Evolutionary conservation across 306 rosid species (phyloP), one percentile per base, ranked within the genome.

Genomic region (Gastrolobium bilobum): DNA sequence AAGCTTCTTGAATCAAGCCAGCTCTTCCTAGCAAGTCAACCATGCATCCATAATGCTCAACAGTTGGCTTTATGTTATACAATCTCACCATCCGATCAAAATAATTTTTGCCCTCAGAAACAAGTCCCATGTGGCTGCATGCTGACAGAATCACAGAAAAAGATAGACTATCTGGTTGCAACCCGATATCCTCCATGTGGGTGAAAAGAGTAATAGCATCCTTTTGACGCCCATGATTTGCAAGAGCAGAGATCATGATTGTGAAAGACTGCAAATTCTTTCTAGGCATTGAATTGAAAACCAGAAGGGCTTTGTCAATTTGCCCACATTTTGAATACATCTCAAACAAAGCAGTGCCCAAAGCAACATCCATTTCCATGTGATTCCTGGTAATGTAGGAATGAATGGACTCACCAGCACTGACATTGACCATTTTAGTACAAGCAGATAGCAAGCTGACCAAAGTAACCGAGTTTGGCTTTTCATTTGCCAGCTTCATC

Each of bases 111-210:
- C 92, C 92, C 72, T 87, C 85, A 29, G 8, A 35, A 52, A 88
- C 91, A 79, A 87, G 87, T 10, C 95, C 92, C 76, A 85, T 67
- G 86, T 90, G 94, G 81, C 94, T 85, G 85, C 94, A 90, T 20
- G 94, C 92, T 2, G 94, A 88, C 42, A 88, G 83, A 68, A 90
- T 87, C 29, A 60, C 88, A 4, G 89, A 79, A 85, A 83, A 88
- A 15, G 88, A 68, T 50, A 86, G 46, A 82, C 92, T 69, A 81
- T 88, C 95, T 0, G 82, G 91, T 51, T 9, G 42, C 72, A 83
- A 33, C 42, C 95, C 92, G 57, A 52, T 58, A 29, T 56, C 63
- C 67, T 88, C 87, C 95, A 88, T 85, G 31, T 30, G 58, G 29
- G 67, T 42, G 68, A 88, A 90, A 59, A 90, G 44, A 7, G 79